Percentiles rank a stretch among this genome's conserved stretches.
Evolutionary conservation across 495 filamentous ascomycete genomes (phyloP).

Genomic region (Ramalina intermedia): DNA sequence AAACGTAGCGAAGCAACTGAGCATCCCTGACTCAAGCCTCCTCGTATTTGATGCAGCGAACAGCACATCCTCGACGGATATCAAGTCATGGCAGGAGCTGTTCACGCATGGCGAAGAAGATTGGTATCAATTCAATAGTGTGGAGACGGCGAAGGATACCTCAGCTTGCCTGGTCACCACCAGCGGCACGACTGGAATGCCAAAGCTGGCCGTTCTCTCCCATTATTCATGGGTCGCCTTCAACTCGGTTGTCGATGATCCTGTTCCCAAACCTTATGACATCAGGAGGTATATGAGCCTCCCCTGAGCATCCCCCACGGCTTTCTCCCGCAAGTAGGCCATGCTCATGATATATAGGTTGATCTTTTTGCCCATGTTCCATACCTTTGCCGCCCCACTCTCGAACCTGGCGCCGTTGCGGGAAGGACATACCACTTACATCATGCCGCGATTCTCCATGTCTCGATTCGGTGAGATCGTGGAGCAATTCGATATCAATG

Average conservation of each 20-base stretch:
- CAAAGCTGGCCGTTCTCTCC: conserved; percentile 35
- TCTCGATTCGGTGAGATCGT: conserved; percentile 32
- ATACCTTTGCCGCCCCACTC: conserved; percentile 36
- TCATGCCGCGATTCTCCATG: conserved; percentile 45
- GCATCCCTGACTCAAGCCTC: conserved; percentile 25
- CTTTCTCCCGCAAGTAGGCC: background rate
- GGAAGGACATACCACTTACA: conserved; percentile 29
- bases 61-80: conserved; percentile 22
- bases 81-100: conserved; percentile 32
- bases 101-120: conserved; percentile 31
- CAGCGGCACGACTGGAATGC: conserved; percentile 41
- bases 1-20: conserved; percentile 27
- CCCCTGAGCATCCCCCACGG: background rate
- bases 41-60: conserved; percentile 27
- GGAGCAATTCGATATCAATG: conserved; percentile 36
- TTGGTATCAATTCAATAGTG: conserved; percentile 36
- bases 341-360: conserved; percentile 7
- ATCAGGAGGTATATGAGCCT: conserved; percentile 16
- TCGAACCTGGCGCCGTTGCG: conserved; percentile 33
- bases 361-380: conserved; percentile 45
- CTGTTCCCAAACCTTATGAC: conserved; percentile 25
- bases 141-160: conserved; percentile 18
- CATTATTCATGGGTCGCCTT: conserved; percentile 37
- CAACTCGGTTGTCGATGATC: conserved; percentile 29
- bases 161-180: conserved; percentile 30